Evolutionary conservation across 495 filamentous ascomycete genomes (phyloP).

Genomic region (Hypoxylon cercidicola): DNA sequence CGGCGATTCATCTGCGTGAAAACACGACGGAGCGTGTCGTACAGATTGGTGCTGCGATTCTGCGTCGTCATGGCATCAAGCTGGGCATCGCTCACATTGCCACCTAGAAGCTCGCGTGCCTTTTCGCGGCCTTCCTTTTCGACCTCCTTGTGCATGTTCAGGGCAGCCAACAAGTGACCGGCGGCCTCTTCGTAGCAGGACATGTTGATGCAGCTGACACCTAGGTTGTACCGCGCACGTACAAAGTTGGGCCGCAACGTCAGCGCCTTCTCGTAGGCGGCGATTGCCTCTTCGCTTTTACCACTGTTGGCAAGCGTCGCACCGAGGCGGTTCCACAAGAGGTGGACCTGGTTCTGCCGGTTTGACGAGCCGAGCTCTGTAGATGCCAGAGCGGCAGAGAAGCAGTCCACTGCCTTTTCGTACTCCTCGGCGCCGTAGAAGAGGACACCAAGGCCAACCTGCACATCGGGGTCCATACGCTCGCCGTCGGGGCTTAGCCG

Average conservation of each 20-base stretch:
- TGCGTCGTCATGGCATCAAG: slow-evolving; percentile 85
- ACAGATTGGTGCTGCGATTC: slow-evolving; percentile 95
- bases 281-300: slow-evolving; percentile 92
- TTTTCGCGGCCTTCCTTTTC: slow-evolving; percentile 85
- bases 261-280: slow-evolving; percentile 92
- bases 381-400: slow-evolving; percentile 84
- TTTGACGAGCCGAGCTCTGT: slow-evolving; percentile 82
- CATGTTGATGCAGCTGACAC: slow-evolving; percentile 97
- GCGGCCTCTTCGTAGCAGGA: slow-evolving; percentile 93
- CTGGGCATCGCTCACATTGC: slow-evolving; percentile 69
- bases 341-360: slow-evolving; percentile 79
- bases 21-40: slow-evolving; percentile 90
- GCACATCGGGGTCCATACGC: slow-evolving; percentile 97
- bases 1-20: slow-evolving; percentile 93
- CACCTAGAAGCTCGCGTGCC: slow-evolving; percentile 81
- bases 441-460: slow-evolving; percentile 95
- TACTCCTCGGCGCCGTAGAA: slow-evolving; percentile 99
- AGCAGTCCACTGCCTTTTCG: slow-evolving; percentile 98
- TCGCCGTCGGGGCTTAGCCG: slow-evolving; percentile 85
- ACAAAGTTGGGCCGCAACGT: slow-evolving; percentile 94
- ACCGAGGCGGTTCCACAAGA: slow-evolving; percentile 97
- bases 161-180: slow-evolving; percentile 89
- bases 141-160: slow-evolving; percentile 96
- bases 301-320: slow-evolving; percentile 96
- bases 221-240: slow-evolving; percentile 94